Base-by-base conservation (phyloP, 495 filamentous ascomycete species). In the Pyrenula massariospora region DNA sequence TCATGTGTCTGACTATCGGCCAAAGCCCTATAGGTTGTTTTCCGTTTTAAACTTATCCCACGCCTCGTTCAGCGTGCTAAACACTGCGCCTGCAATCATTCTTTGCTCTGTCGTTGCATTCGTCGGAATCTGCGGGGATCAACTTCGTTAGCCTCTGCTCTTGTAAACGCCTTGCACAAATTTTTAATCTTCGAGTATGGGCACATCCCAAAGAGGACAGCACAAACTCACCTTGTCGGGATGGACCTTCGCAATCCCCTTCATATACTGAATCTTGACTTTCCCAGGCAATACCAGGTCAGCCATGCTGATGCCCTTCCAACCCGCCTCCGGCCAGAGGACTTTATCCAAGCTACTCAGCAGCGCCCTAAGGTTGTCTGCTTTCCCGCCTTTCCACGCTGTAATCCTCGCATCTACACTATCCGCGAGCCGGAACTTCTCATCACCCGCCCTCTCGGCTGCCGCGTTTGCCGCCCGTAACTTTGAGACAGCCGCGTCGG, bases 241-340 rank as follows among this genome's bases (percentile, higher is more conserved):
- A 77, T 98, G 93, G 60, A 93, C 91, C 79, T 95, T 97, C 3
- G 84, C 87, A 83, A 98, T 96, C 3, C 89, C 93, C 80, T 95
- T 96, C 93, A 98, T 97, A 64, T 98, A 98, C 56, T 87, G 79
- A 55, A 97, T 82, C 82, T 98, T 98, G 53, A 96, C 93, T 77
- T 88, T 95, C 52, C 84, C 85, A 48, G 91, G 84, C 74, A 95
- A 73, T 42, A 98, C 83, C 61, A 98, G 66, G 68, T 98, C 92
- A 53, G 87, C 83, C 84, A 98, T 84, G 23, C 88, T 88, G 19
- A 97, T 84, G 77, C 95, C 96, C 77, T 93, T 95, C 94, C 93
- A 98, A 25, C 89, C 91, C 55, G 88, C 84, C 31, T 85, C 86
- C 55, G 88, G 82, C 93, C 93, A 98, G 48, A 98, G 76, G 49